Percentiles rank a stretch among this genome's conserved stretches.
Evolutionary conservation across 129 eudicot genomes (phyloP).

Genomic region (Helianthus annuus): DNA sequence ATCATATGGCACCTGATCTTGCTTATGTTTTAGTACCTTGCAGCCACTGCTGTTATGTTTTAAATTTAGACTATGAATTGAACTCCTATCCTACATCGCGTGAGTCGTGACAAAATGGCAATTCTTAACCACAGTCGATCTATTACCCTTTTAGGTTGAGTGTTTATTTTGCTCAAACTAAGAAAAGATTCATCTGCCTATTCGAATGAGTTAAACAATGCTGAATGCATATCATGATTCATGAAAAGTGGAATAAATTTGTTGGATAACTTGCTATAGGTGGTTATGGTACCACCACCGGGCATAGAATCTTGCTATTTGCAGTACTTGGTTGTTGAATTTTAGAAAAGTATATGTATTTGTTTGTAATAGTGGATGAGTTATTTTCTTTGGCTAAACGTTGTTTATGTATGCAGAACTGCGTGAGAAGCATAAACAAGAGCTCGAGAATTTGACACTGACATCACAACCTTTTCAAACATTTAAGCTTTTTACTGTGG

Average conservation of each 20-base stretch:
- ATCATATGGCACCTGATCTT: background rate
- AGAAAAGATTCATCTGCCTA: slow-evolving; percentile 10
- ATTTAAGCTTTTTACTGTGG: slow-evolving; percentile 43
- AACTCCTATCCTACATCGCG: slow-evolving; percentile 2
- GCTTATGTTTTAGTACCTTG: slow-evolving; percentile 15
- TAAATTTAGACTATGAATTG: too few species aligned
- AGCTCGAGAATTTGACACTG: slow-evolving; percentile 48
- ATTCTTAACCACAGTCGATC: background rate
- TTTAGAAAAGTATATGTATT: too few species aligned
- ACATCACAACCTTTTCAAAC: slow-evolving; percentile 48
- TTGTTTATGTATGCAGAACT: slow-evolving; percentile 33
- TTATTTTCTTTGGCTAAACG: too few species aligned
- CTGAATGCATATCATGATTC: background rate
- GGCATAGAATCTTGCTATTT: too few species aligned
- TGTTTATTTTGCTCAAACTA: slow-evolving; percentile 1
- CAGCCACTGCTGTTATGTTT: slow-evolving; percentile 2
- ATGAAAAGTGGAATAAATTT: background rate
- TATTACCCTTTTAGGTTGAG: background rate
- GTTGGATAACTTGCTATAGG: background rate
- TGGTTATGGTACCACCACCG: background rate
- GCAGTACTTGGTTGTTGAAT: too few species aligned
- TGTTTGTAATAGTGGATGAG: too few species aligned
- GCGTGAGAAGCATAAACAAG: slow-evolving; percentile 46
- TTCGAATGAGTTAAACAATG: slow-evolving; percentile 1
- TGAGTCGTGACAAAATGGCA: background rate